phyloP scores from a whole-genome alignment of 352 stramenopile genomes.

The Pythium volutum region DNA sequence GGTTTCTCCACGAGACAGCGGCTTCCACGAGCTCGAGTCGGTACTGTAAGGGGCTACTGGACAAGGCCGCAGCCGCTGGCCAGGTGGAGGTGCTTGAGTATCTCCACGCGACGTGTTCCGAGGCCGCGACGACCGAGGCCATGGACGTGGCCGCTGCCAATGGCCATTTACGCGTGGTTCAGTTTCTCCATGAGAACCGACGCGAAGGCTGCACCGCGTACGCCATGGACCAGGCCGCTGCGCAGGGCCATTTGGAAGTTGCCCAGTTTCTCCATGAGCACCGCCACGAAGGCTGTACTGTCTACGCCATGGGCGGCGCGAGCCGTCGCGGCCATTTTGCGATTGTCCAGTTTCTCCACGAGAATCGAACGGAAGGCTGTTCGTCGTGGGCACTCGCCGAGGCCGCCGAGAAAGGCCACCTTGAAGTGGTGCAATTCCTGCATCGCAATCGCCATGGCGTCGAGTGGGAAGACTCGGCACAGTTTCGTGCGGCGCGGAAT shows the following conservation, averaged over 20 bases:
- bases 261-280: slow-evolving; percentile 22
- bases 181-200: slow-evolving; percentile 18
- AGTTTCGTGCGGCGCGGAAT: slow-evolving; percentile 24
- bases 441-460: slow-evolving; percentile 10
- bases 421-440: slow-evolving; percentile 19
- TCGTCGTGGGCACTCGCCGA: slow-evolving; percentile 21
- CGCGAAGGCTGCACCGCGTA: slow-evolving; percentile 18
- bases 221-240: slow-evolving; percentile 22
- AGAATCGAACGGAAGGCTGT: slow-evolving; percentile 15
- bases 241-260: slow-evolving; percentile 20
- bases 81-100: slow-evolving; percentile 17
- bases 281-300: slow-evolving; percentile 24
- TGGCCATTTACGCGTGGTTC: slow-evolving; percentile 19
- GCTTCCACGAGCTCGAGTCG: background rate
- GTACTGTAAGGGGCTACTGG: slow-evolving; percentile 15
- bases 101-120: slow-evolving; percentile 8
- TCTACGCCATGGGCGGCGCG: slow-evolving; percentile 25
- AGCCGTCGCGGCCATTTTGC: slow-evolving; percentile 13
- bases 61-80: slow-evolving; percentile 14
- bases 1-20: slow-evolving; percentile 10
- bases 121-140: slow-evolving; percentile 12
- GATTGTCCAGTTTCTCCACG: slow-evolving; percentile 26
- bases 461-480: slow-evolving; percentile 24
- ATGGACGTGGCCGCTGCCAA: slow-evolving; percentile 27
- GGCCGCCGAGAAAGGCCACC: slow-evolving; percentile 20